These are phyloP conservation scores for Hypoxylon sp. DNA, from an alignment of 2,329 filamentous ascomycete species.

Conservation along the genomic window DNA sequence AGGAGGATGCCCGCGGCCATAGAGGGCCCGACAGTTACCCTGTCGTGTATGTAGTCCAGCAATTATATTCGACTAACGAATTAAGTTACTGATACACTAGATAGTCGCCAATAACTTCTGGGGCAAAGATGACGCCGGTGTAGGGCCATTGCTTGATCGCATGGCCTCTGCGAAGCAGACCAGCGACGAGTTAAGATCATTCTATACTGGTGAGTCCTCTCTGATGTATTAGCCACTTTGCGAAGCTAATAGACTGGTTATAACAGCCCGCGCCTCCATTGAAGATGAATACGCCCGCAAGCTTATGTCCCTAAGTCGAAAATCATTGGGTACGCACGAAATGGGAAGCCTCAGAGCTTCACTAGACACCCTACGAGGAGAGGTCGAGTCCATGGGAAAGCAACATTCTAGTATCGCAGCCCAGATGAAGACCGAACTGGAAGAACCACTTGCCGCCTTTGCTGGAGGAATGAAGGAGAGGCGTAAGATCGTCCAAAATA, in stretches of 20 bases:
- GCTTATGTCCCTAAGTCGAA: conserved; percentile 83
- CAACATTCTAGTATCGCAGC: conserved; percentile 87
- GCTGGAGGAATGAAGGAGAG: conserved; percentile 95
- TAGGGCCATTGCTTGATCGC: conserved; percentile 87
- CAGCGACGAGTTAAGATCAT: conserved; percentile 89
- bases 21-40: conserved; percentile 40
- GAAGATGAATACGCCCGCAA: conserved; percentile 97
- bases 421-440: conserved; percentile 96
- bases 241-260: neutral
- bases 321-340: conserved; percentile 88
- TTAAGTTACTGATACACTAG: conserved; percentile 36
- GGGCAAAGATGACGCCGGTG: conserved; percentile 98
- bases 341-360: conserved; percentile 83
- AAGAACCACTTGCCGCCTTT: conserved; percentile 92
- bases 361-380: conserved; percentile 85
- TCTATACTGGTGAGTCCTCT: conserved; percentile 75
- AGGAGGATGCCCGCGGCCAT: conserved; percentile 35
- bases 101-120: conserved; percentile 99
- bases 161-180: conserved; percentile 96
- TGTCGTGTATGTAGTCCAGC: conserved; percentile 41
- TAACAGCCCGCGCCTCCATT: conserved; percentile 83
- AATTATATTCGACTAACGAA: neutral
- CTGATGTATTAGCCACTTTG: neutral
- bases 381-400: conserved; percentile 93
- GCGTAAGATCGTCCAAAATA: conserved; percentile 93